Percentiles rank a stretch among this genome's conserved stretches.
Evolutionary conservation across 495 filamentous ascomycete species (phyloP).

Genomic region (Penicillium pancosmium): DNA sequence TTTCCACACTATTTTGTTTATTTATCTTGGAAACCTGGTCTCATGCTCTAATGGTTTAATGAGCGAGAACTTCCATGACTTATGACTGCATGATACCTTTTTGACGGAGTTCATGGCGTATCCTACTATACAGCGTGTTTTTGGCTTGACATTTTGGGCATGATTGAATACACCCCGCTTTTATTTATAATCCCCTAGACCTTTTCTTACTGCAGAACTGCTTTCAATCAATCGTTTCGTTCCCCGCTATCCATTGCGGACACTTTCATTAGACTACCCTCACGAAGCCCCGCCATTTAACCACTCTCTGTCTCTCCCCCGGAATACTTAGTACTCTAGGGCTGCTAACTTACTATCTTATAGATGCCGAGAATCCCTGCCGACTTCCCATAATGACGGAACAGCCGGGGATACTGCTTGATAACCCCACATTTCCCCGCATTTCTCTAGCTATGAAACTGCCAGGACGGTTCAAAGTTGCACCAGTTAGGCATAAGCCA

Average conservation of each 20-base stretch:
- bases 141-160: constrained; percentile 12
- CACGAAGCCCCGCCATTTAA: too few relatives aligned
- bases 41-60: constrained; percentile 15
- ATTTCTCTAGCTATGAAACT: too few relatives aligned
- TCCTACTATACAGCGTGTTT: constrained; percentile 1
- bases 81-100: constrained; percentile 12
- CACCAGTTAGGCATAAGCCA: too few relatives aligned
- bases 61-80: constrained; percentile 13
- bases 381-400: not conserved
- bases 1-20: constrained; percentile 6
- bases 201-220: not conserved
- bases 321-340: too few relatives aligned
- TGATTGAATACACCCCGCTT: constrained; percentile 10
- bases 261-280: too few relatives aligned
- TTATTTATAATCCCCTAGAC: not conserved
- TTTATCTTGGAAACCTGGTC: constrained; percentile 8
- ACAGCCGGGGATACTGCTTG: too few relatives aligned
- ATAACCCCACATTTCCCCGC: too few relatives aligned
- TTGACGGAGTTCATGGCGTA: not conserved
- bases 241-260: not conserved
- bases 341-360: too few relatives aligned
- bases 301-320: too few relatives aligned
- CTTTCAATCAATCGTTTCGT: not conserved
- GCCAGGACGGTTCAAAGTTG: too few relatives aligned
- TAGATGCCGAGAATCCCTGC: not conserved